Evolutionary conservation across 2,329 filamentous ascomycete genomes (phyloP).

Genomic region (Penicillium sp.): DNA sequence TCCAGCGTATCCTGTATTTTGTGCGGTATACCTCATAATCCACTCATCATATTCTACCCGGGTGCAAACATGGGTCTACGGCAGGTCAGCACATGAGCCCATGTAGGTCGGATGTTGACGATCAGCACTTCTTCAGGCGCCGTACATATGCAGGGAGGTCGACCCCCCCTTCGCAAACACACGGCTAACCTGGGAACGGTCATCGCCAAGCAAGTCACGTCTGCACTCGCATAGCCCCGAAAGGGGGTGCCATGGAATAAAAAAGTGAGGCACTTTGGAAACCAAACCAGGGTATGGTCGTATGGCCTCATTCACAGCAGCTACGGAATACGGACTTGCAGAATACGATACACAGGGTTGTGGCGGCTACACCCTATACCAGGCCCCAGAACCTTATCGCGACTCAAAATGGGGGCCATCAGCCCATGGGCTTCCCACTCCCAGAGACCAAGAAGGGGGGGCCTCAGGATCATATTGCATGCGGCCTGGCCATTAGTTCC

Average conservation of each 20-base stretch:
- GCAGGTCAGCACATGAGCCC: background rate
- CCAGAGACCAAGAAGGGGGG: background rate
- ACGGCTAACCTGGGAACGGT: background rate
- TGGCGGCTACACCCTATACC: background rate
- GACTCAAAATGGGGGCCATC: background rate
- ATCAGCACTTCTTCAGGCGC: constrained; percentile 1
- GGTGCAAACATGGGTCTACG: background rate
- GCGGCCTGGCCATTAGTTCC: background rate
- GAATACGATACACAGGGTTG: background rate
- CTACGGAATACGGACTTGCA: background rate
- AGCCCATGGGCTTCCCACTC: background rate
- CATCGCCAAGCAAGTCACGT: background rate
- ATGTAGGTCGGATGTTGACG: background rate
- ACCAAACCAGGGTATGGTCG: background rate
- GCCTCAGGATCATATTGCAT: background rate
- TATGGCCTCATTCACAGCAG: background rate
- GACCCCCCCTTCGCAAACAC: background rate
- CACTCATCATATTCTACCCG: background rate
- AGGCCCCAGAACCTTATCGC: background rate
- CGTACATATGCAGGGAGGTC: constrained; percentile 7
- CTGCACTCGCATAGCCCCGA: background rate
- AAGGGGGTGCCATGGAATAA: background rate
- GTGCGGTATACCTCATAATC: background rate
- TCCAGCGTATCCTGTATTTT: background rate
- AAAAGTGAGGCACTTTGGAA: too few species aligned